Evolutionary conservation across 345 rosid species (phyloP), one percentile per base, ranked within the genome.

Genomic region (Salix arbutifolia): DNA sequence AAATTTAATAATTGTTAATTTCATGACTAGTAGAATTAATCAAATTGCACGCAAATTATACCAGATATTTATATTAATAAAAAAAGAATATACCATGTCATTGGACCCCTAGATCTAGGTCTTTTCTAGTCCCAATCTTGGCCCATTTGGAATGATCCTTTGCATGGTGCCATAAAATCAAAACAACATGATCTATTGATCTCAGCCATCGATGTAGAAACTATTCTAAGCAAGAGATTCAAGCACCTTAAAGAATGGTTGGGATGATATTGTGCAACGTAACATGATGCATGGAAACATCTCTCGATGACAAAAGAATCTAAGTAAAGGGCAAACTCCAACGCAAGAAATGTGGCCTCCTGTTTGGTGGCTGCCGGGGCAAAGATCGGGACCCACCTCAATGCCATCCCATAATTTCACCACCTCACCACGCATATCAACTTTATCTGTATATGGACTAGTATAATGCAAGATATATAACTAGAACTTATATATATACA

Each of bases 331-430:
- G 30, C 23, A 65, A 79, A 73, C 52, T 71, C 82, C 78, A 76
- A 75, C 84, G 77, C 72, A 74, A 76, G 80, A 78, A 53, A 75
- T 75, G 78, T 73, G 84, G 83, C 82, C 74, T 85, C 78, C n/a
- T 74, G 82, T 83, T 86, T 81, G 86, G 86, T 81, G 83, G 85
- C 85, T 86, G 80, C 85, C 83, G 78, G 82, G 58, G 14, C 35
- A 75, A 77, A 48, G 73, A 5, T 60, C 67, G 69, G 79, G 79
- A 25, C 84, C 85, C 87, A 38, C 44, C 46, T 42, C 52, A 17
- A 72, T 14, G 37, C 71, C 61, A 26, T 6, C 33, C 74, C 76
- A 79, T 77, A 68, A 85, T 76, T 77, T 84, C 76, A 75, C 81
- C 82, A 53, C 76, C 70, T 35, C 74, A 31, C 66, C 74, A 21